phyloP scores from a whole-genome alignment of 352 stramenopile genomes.

The Pythium vanterpoolii region DNA sequence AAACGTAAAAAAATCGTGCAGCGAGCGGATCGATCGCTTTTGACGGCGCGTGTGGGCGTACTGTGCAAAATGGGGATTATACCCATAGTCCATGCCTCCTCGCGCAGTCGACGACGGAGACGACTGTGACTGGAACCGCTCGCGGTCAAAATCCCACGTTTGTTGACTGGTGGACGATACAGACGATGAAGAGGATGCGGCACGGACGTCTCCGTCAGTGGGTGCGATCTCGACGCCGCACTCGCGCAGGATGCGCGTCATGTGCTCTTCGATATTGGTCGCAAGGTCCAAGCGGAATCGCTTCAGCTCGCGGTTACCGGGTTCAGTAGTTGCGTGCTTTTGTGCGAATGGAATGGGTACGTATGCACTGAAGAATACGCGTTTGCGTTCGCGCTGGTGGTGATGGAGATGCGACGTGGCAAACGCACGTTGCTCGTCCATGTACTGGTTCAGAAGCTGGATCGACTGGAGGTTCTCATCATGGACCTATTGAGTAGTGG shows the following conservation, averaged over 20 bases:
- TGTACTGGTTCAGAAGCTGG: slow-evolving; percentile 71
- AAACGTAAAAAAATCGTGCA: slow-evolving; percentile 42
- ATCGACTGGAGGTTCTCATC: slow-evolving; percentile 70
- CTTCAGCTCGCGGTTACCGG: slow-evolving; percentile 22
- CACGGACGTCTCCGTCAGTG: not conserved
- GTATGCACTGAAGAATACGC: slow-evolving; percentile 23
- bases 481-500: slow-evolving; percentile 29
- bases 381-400: not conserved
- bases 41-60: slow-evolving; percentile 17
- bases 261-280: slow-evolving; percentile 43
- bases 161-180: not conserved
- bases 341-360: slow-evolving; percentile 4
- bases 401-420: slow-evolving; percentile 5
- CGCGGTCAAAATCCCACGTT: slow-evolving; percentile 13
- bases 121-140: not conserved
- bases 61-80: slow-evolving; percentile 28
- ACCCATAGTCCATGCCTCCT: slow-evolving; percentile 54
- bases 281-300: slow-evolving; percentile 45
- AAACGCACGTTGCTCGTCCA: slow-evolving; percentile 38
- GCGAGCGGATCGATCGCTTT: slow-evolving; percentile 30
- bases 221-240: slow-evolving; percentile 36
- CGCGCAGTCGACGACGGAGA: not conserved
- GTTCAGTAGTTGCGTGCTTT: not conserved
- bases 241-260: slow-evolving; percentile 46
- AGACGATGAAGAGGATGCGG: not conserved